These are phyloP conservation scores for Tolypocladium endophyticum DNA, from an alignment of 2,329 filamentous ascomycete genomes.

Conservation along the genomic window DNA sequence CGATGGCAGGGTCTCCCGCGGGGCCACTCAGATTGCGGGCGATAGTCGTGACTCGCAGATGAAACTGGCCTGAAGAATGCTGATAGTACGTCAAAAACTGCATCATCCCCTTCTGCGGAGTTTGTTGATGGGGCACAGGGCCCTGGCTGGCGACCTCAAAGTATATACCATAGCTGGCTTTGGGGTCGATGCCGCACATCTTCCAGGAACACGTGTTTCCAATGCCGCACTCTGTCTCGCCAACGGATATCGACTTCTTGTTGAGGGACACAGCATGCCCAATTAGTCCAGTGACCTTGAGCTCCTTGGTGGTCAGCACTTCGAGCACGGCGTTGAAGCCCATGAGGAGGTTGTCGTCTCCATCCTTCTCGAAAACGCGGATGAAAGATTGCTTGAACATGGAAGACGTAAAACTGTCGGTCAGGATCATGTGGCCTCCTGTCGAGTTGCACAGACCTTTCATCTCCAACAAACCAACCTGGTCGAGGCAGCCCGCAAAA, in stretches of 20 bases:
- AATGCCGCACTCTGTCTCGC: slow-evolving; percentile 96
- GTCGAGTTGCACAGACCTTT: slow-evolving; percentile 94
- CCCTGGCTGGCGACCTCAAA: slow-evolving; percentile 96
- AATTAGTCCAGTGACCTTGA: slow-evolving; percentile 95
- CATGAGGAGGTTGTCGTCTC: slow-evolving; percentile 89
- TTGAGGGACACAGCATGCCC: slow-evolving; percentile 94
- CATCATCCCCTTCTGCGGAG: slow-evolving; percentile 87
- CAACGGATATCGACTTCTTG: slow-evolving; percentile 95
- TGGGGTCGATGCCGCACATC: slow-evolving; percentile 96
- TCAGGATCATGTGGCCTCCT: slow-evolving; percentile 95
- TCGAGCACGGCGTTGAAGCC: slow-evolving; percentile 96
- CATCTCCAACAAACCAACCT: slow-evolving; percentile 96
- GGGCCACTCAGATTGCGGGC: slow-evolving; percentile 86
- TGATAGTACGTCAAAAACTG: slow-evolving; percentile 99
- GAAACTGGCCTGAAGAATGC: slow-evolving; percentile 91
- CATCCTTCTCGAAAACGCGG: slow-evolving; percentile 94
- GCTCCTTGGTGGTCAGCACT: slow-evolving; percentile 91
- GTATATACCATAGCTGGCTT: slow-evolving; percentile 88
- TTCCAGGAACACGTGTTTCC: slow-evolving; percentile 99
- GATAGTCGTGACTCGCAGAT: slow-evolving; percentile 90
- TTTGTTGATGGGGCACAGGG: slow-evolving; percentile 74
- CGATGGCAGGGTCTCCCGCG: slow-evolving; percentile 86
- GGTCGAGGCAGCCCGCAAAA: slow-evolving; percentile 93
- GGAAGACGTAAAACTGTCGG: slow-evolving; percentile 95
- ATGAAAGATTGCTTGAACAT: slow-evolving; percentile 99